Evolutionary conservation across 345 rosid genomes (phyloP), one percentile per base, ranked within the genome.

Genomic region (Rubroshorea leprosula): DNA sequence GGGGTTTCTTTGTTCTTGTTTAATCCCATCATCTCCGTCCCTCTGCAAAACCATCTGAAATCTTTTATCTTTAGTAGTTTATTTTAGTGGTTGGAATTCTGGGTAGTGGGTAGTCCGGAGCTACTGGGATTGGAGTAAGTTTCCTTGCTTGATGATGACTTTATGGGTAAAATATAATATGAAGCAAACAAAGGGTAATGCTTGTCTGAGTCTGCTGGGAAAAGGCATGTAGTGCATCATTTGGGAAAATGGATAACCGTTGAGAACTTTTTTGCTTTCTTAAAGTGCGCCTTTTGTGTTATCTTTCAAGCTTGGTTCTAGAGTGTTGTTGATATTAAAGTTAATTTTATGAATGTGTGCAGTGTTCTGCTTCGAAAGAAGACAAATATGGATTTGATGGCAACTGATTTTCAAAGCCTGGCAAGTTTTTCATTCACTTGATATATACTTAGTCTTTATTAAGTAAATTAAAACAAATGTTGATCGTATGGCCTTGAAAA

Each of bases 301-400:
- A n/a, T n/a, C n/a, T n/a, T n/a, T n/a, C n/a, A n/a, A n/a, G n/a
- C n/a, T n/a, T n/a, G n/a, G n/a, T n/a, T n/a, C n/a, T n/a, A n/a
- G n/a, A 4, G 35, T 8, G 3, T 35, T 10, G 7, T 35, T 6
- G 41, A 35, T 35, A 35, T 35, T 35, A 10, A 35, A 6, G 41
- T 35, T 4, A 6, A 35, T 35, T 35, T 35, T 35, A 13, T 35
- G 41, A 6, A 35, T 44, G 47, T n/a, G 6, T 72, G 78, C 86
- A 91, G 96, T 60, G 94, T 93, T 76, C 56, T 93, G 64, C 17
- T 81, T 6, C 83, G 99, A 72, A 87, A 54, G 64, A 82, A 83
- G 66, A 57, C 72, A 23, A 93, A 76, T 59, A 80, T 84, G 38
- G 83, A 75, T 57, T 53, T 79, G 71, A 75, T 89, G 88, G 88